Conservation (phyloP, 805 yeast species). For the Candida railenensis region DNA sequence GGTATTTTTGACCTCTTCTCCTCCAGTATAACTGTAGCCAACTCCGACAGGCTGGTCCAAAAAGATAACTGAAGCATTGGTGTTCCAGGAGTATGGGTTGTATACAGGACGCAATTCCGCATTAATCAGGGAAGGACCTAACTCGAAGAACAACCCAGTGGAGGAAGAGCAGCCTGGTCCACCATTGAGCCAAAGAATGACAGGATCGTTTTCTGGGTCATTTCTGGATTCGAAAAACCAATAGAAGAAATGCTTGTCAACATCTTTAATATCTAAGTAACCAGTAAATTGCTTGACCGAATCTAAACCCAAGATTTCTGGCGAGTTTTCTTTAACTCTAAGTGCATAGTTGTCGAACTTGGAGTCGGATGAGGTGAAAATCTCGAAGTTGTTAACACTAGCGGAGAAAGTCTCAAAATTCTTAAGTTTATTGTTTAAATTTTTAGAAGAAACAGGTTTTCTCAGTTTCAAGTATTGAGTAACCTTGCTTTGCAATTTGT, state of each 20-base stretch:
- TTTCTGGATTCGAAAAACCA: conserved; percentile 46
- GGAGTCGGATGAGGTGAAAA: conserved; percentile 8
- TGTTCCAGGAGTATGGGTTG: conserved; percentile 33
- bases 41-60: conserved; percentile 38
- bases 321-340: conserved; percentile 31
- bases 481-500: background rate
- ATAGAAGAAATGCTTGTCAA: conserved; percentile 44
- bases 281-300: conserved; percentile 32
- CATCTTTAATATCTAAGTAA: conserved; percentile 30
- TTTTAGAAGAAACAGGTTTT: background rate
- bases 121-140: conserved; percentile 32
- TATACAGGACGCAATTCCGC: conserved; percentile 24
- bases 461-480: background rate
- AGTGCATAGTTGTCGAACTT: conserved; percentile 27
- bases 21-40: conserved; percentile 32
- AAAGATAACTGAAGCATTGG: conserved; percentile 40
- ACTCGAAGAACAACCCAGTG: conserved; percentile 35
- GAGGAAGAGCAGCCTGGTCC: conserved; percentile 37
- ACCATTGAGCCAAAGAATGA: conserved; percentile 35
- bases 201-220: conserved; percentile 38
- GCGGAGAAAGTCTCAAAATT: conserved; percentile 59
- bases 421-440: conserved; percentile 56
- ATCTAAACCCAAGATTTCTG: conserved; percentile 33
- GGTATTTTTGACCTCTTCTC: conserved; percentile 57
- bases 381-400: conserved; percentile 16